phyloP scores from a whole-genome alignment of 108 stramenopile genomes.

The Cylindrotheca fusiformis region DNA sequence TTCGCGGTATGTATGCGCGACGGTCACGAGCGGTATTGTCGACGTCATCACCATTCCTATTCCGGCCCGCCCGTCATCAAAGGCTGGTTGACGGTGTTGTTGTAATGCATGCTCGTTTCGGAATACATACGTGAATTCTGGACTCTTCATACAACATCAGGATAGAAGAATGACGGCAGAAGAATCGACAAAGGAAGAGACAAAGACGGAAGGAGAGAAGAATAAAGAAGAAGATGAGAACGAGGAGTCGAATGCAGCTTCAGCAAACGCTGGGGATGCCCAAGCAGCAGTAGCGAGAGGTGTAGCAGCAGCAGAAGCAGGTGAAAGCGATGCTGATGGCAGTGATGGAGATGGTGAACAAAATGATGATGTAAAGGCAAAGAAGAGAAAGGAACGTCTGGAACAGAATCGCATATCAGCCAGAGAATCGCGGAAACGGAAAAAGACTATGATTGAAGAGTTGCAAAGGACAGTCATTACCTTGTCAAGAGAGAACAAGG shows the following conservation, averaged over 20 bases:
- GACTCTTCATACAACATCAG: no score
- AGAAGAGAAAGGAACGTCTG: conserved; percentile 78
- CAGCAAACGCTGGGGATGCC: background rate
- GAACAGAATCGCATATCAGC: conserved; percentile 91
- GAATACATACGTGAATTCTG: no score
- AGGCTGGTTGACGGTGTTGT: no score
- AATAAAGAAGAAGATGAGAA: no score
- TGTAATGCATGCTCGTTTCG: no score
- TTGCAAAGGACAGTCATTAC: conserved; percentile 85
- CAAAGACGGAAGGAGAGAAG: no score
- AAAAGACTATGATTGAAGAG: conserved; percentile 91
- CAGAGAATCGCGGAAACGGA: conserved; percentile 81
- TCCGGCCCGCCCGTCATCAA: no score
- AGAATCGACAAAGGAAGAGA: no score
- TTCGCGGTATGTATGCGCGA: no score
- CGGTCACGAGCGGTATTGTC: no score
- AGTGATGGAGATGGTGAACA: conserved; percentile 18
- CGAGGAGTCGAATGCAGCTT: background rate
- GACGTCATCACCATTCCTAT: no score
- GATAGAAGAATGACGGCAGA: no score
- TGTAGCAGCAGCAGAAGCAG: background rate
- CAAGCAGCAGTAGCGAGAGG: background rate
- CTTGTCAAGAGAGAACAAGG: conserved; percentile 79
- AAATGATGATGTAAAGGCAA: conserved; percentile 27
- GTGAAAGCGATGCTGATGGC: conserved; percentile 1